phyloP scores from a whole-genome alignment of 2,329 filamentous ascomycete species.

The Colletotrichum kahawae region DNA sequence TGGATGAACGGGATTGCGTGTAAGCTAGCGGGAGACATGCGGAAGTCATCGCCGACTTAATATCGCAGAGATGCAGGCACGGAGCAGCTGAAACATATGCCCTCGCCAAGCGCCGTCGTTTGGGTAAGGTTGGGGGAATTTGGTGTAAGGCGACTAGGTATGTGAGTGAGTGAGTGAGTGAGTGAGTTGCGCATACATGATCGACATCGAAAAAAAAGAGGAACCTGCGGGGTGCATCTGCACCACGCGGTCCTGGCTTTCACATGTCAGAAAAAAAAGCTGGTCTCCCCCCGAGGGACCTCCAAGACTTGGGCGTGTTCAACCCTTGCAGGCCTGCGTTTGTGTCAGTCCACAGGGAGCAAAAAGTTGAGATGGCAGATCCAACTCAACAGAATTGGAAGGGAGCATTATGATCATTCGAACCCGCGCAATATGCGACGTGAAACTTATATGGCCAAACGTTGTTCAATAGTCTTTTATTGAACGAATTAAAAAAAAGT shows the following conservation, averaged over 20 bases:
- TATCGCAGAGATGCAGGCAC: constrained; percentile 17
- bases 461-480: background rate
- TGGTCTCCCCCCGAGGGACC: background rate
- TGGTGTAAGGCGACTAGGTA: background rate
- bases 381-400: constrained; percentile 4
- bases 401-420: background rate
- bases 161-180: background rate
- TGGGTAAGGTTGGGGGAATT: background rate
- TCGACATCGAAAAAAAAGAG: constrained; percentile 19
- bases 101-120: background rate
- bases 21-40: background rate
- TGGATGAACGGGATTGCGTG: background rate
- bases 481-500: background rate
- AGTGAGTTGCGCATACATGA: constrained; percentile 1
- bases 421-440: background rate
- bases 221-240: constrained; percentile 21
- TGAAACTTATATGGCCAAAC: background rate
- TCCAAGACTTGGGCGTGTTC: background rate
- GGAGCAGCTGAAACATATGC: constrained; percentile 7
- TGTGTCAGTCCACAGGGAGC: constrained; percentile 11
- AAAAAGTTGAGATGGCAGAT: constrained; percentile 22
- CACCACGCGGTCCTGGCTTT: constrained; percentile 17
- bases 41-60: constrained; percentile 2
- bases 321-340: constrained; percentile 14
- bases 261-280: constrained; percentile 14